Evolutionary conservation across 1,284 basidiomycete species (phyloP).

Genomic region (Melanopsichium pennsylvanicum): DNA sequence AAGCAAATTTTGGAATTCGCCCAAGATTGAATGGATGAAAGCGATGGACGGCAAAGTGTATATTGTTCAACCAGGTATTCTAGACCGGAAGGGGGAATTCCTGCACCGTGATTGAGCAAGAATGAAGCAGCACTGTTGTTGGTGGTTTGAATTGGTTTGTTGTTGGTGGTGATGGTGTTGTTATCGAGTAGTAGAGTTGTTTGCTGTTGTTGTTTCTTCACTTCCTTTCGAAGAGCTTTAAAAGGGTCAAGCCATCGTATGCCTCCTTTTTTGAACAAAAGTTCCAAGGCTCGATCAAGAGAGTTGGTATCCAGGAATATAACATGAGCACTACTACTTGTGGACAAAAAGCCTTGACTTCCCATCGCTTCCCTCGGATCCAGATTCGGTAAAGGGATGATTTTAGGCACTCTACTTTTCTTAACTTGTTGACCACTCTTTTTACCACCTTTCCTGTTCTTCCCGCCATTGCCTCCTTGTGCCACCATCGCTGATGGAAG

Average conservation of each 20-base stretch:
- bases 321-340: conserved; percentile 52
- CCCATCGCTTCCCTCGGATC: conserved; percentile 26
- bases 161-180: not conserved
- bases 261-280: conserved; percentile 3
- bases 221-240: conserved; percentile 18
- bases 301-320: conserved; percentile 56
- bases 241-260: conserved; percentile 19
- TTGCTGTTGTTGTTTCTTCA: conserved; percentile 3
- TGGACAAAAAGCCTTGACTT: conserved; percentile 29
- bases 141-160: not conserved
- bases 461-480: conserved; percentile 6
- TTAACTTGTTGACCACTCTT: conserved; percentile 4
- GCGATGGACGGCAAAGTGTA: conserved; percentile 39
- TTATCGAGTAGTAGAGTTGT: conserved; percentile 3
- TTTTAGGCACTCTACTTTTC: conserved; percentile 24
- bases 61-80: conserved; percentile 41
- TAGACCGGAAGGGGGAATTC: conserved; percentile 45
- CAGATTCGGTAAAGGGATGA: conserved; percentile 37
- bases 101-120: conserved; percentile 14
- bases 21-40: conserved; percentile 36
- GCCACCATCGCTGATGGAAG: too few relatives aligned
- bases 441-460: conserved; percentile 8
- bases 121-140: conserved; percentile 7
- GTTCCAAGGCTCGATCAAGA: conserved; percentile 42
- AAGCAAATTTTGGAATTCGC: conserved; percentile 50